Conservation (phyloP, 176 grass and related monocot genomes). For the Hordeum marinum region DNA sequence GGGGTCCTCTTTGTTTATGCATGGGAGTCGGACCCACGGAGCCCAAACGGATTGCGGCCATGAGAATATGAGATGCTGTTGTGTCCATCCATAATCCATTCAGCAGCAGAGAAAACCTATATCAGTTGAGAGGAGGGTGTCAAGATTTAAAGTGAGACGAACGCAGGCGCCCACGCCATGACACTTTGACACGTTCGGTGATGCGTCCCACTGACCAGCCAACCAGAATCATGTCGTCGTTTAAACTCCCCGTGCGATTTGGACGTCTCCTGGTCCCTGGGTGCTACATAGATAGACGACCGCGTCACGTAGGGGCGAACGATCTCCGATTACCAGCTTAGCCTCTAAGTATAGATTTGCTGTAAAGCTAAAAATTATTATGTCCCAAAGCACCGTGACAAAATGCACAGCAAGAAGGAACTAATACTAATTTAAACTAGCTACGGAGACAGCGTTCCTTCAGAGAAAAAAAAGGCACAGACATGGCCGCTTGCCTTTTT, state of each 20-base stretch:
- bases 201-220: background rate
- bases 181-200: background rate
- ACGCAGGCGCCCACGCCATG: background rate
- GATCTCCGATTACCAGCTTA: background rate
- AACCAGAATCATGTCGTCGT: background rate
- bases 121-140: too few species aligned
- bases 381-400: background rate
- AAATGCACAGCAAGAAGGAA: too few species aligned
- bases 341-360: background rate
- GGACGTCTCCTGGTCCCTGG: conserved; percentile 13
- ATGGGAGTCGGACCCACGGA: too few species aligned
- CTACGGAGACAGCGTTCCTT: too few species aligned
- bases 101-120: too few species aligned
- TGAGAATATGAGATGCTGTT: too few species aligned
- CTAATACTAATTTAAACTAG: background rate
- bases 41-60: too few species aligned
- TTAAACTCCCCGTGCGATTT: background rate
- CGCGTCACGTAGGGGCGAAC: background rate
- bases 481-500: too few species aligned
- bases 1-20: background rate
- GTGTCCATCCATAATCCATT: too few species aligned
- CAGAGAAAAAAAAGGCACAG: too few species aligned
- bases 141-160: background rate
- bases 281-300: background rate
- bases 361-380: background rate